phyloP scores from a whole-genome alignment of 345 rosid species.

The Eucalyptus tenuipes region DNA sequence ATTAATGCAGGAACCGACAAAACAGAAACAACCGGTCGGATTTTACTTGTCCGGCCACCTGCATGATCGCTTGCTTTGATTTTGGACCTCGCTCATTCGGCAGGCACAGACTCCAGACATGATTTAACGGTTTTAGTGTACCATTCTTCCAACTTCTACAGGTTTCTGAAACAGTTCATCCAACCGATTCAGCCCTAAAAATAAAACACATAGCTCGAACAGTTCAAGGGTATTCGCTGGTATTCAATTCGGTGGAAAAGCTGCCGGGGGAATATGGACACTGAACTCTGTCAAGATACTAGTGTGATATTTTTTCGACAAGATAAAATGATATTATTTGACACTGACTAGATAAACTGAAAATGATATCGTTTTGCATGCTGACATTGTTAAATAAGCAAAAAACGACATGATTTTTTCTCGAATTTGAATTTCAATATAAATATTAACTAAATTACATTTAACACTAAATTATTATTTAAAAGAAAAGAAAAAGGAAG shows the following conservation, averaged over 20 bases:
- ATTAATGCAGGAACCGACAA: neutral
- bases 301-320: accelerated
- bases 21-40: neutral
- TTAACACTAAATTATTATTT: too few relatives aligned
- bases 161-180: neutral
- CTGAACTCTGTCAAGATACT: accelerated
- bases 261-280: constrained; percentile 60
- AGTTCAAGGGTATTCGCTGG: constrained; percentile 79
- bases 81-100: neutral
- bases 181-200: neutral
- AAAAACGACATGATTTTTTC: too few relatives aligned
- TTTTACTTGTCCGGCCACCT: neutral
- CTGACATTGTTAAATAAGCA: accelerated
- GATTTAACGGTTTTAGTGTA: neutral
- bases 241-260: constrained; percentile 95
- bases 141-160: neutral
- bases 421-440: accelerated
- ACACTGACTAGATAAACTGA: accelerated
- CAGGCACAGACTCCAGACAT: neutral
- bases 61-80: neutral
- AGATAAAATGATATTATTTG: accelerated
- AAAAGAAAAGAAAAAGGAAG: too few relatives aligned
- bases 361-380: too few relatives aligned
- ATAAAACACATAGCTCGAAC: neutral
- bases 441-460: too few relatives aligned